Base-by-base conservation (phyloP, 2,329 filamentous ascomycete genomes). In the Penicillium sp. region DNA sequence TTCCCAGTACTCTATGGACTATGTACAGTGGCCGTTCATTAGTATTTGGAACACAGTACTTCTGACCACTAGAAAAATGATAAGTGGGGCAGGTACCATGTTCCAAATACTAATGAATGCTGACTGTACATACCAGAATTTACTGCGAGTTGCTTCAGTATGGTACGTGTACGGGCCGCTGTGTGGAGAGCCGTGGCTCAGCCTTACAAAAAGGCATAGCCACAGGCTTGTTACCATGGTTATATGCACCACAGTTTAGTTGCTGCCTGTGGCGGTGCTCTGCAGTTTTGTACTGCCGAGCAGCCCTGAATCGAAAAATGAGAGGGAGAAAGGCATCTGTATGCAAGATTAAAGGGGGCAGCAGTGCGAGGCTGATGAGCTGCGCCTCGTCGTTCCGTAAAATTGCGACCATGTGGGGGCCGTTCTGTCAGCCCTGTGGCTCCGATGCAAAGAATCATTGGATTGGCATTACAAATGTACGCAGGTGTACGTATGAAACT, bases 361-460 rank as follows among this genome's bases (percentile, higher is more conserved):
- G 44, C 9, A 28, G 30, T 19, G 26, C 40, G 50, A 40, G 58
- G 33, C 28, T 35, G 30, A 19, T 6, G 47, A 56, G 28, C 59
- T 59, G 62, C 59, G 62, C 59, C 62, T 62, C 62, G 58, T 30
- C 19, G 53, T 59, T 67, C 51, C 58, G 63, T 59, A 49, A 62
- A 49, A 42, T 60, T 51, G 58, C 58, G 61, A 28, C 42, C 60
- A 62, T 63, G 61, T 65, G 64, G 64, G 49, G 66, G 61, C 40
- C 26, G 19, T 63, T 51, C 56, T 59, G 61, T 68, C 66, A 68
- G 66, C 66, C 65, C 65, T 68, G 65, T 62, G 58, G 64, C 58
- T 26, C 51, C 51, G 35, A 26, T 26, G 38, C 9, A 28, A 19
- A 37, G 19, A 8, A 28, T 42, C 5, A 42, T 42, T 55, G 42